Percentiles rank a stretch among this genome's conserved stretches.
phyloP scores from a whole-genome alignment of 495 filamentous ascomycete species.

The Podospora tetraspora region DNA sequence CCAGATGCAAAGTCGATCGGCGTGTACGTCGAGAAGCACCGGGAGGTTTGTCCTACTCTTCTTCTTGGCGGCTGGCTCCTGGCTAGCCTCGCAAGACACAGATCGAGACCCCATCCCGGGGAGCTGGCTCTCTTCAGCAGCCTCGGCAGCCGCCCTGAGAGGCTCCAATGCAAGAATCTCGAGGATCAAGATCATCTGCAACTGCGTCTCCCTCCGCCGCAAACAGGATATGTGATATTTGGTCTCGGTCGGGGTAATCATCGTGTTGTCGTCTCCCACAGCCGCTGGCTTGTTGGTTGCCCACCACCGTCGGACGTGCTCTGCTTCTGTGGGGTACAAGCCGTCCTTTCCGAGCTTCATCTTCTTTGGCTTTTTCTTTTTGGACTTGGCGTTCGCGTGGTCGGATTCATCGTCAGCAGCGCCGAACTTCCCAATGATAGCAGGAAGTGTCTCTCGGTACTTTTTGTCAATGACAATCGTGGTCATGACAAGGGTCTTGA shows the following conservation, averaged over 20 bases:
- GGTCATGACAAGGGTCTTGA: conserved; percentile 65
- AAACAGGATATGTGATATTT: conserved; percentile 59
- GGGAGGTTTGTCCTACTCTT: conserved; percentile 40
- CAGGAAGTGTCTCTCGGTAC: conserved; percentile 70
- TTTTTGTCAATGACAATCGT: conserved; percentile 80
- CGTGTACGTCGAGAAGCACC: conserved; percentile 70
- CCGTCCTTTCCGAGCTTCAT: conserved; percentile 71
- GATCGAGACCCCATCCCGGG: conserved; percentile 30
- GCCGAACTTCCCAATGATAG: conserved; percentile 59
- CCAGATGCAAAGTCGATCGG: conserved; percentile 95
- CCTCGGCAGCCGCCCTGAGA: conserved; percentile 33
- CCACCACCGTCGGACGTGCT: conserved; percentile 81
- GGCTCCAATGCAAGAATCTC: conserved; percentile 78
- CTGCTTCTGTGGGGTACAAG: conserved; percentile 68
- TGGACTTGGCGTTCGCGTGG: conserved; percentile 45
- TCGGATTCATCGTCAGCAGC: conserved; percentile 55
- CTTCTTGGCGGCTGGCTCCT: conserved; percentile 31
- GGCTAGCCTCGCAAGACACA: conserved; percentile 21
- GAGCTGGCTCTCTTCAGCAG: conserved; percentile 36
- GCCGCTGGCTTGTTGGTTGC: conserved; percentile 39
- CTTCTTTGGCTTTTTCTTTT: conserved; percentile 60
- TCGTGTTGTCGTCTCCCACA: conserved; percentile 32
- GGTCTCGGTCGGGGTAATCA: conserved; percentile 39
- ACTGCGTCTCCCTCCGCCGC: conserved; percentile 71
- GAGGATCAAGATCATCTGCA: conserved; percentile 86